Evolutionary conservation across 352 stramenopile species (phyloP).

Genomic region (Phytophthora citrophthora): DNA sequence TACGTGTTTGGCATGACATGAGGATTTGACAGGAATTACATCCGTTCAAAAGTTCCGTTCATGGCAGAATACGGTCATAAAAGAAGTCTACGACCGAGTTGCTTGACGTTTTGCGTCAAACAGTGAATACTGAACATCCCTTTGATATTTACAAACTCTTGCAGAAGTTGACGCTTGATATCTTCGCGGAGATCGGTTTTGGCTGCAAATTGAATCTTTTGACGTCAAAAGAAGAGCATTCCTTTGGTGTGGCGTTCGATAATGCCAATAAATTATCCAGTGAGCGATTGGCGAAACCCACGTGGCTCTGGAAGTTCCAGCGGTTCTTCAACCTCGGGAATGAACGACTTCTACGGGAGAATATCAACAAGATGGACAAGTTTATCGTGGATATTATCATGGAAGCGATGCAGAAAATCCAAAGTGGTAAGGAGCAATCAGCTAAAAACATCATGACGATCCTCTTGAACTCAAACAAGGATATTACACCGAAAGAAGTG

Average conservation of each 20-base stretch:
- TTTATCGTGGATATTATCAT: constrained; percentile 12
- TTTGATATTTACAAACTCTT: constrained; percentile 32
- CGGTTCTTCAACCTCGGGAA: constrained; percentile 32
- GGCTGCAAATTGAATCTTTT: constrained; percentile 44
- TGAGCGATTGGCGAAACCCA: constrained; percentile 25
- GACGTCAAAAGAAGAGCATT: constrained; percentile 30
- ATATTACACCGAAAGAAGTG: constrained; percentile 27
- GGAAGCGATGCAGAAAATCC: constrained; percentile 1
- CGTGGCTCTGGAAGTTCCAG: constrained; percentile 44
- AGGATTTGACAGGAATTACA: no score
- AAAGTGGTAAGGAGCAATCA: not conserved
- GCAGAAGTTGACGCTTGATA: constrained; percentile 50
- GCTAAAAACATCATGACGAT: constrained; percentile 18
- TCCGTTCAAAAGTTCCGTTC: no score
- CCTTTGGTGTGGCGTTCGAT: constrained; percentile 53
- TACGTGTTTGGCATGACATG: no score
- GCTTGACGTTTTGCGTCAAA: constrained; percentile 5
- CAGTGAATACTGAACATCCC: not conserved
- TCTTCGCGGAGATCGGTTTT: constrained; percentile 64
- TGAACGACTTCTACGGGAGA: constrained; percentile 28
- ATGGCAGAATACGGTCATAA: no score
- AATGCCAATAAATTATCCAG: constrained; percentile 21
- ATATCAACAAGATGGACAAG: constrained; percentile 19
- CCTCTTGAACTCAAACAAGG: constrained; percentile 5
- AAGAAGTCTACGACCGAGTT: no score